Conservation (phyloP, 768 basidiomycete species). For the Suillus plorans region DNA sequence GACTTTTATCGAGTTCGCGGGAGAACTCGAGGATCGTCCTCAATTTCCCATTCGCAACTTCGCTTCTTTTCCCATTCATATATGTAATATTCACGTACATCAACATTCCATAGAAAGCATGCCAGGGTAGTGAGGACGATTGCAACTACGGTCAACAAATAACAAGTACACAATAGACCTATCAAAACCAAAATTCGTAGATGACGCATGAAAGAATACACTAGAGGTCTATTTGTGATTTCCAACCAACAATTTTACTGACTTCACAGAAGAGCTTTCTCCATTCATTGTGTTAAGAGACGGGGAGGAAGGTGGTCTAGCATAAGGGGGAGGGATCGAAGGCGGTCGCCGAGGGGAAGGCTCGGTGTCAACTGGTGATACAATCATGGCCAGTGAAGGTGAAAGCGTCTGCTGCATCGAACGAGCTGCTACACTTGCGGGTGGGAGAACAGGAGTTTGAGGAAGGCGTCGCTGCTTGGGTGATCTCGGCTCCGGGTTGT, state of each 20-base stretch:
- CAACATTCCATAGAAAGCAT: slow-evolving; percentile 3
- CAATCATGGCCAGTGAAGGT: slow-evolving; percentile 35
- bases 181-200: slow-evolving; percentile 3
- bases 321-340: slow-evolving; percentile 21
- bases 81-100: slow-evolving; percentile 9
- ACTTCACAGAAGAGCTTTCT: slow-evolving; percentile 29
- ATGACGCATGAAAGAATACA: not conserved
- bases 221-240: slow-evolving; percentile 26
- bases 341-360: slow-evolving; percentile 32
- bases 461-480: slow-evolving; percentile 35
- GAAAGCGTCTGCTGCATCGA: slow-evolving; percentile 35
- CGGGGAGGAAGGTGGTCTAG: slow-evolving; percentile 16
- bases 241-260: slow-evolving; percentile 30
- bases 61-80: slow-evolving; percentile 1
- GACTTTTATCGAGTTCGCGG: slow-evolving; percentile 5
- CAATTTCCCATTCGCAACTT: not conserved
- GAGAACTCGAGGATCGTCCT: slow-evolving; percentile 3
- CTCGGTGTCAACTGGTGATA: slow-evolving; percentile 33
- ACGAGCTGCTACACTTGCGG: slow-evolving; percentile 25
- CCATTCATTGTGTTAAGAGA: slow-evolving; percentile 13
- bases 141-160: not conserved
- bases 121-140: slow-evolving; percentile 2
- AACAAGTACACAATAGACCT: not conserved
- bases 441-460: slow-evolving; percentile 31
- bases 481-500: slow-evolving; percentile 22